Base-by-base conservation (phyloP, 768 basidiomycete species). In the Suillus placidus region DNA sequence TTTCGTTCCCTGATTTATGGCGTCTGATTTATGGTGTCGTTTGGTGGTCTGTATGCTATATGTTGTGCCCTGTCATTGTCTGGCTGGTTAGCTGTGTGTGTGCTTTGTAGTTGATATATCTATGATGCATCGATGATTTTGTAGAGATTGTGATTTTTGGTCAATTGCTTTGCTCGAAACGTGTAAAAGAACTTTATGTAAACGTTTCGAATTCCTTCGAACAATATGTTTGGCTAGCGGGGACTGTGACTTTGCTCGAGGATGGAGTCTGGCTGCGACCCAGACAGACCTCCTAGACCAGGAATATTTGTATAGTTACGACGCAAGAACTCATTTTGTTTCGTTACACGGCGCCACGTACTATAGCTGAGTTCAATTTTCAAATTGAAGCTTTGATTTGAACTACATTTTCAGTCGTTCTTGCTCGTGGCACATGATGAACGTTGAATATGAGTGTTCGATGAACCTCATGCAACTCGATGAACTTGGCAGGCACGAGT, bases 71-170 rank as follows among this genome's bases (percentile, higher is more conserved):
- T 26, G 26, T 26, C 26, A 26, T 54, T 54, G 52, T 2, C 52
- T 54, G 52, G 52, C 30, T 52, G 16, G 43, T 45, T 45, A 45
- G 43, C 9, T 54, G 18, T 30, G 37, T 37, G 51, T 54, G 16
- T 54, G 52, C 18, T 54, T 32, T 54, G 52, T 54, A 54, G 52
- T 54, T 54, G 30, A 54, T 54, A 54, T 18, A 32, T 54, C 16
- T 54, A 54, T 54, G 37, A 38, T 38, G n/a, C 45, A 47, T 47
- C n/a, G 42, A 18, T 38, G 37, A 12, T 35, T 35, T 35, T 26
- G 26, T 26, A 26, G 26, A 26, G 26, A 26, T 26, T 26, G 26
- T 26, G 26, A 26, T n/a, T n/a, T n/a, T n/a, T n/a, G n/a, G n/a
- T n/a, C n/a, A n/a, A n/a, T 26, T 26, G 26, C 26, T 26, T 26